phyloP scores from a whole-genome alignment of 371 early-diverging fungal species.

The Blastocladiella emersonii region DNA sequence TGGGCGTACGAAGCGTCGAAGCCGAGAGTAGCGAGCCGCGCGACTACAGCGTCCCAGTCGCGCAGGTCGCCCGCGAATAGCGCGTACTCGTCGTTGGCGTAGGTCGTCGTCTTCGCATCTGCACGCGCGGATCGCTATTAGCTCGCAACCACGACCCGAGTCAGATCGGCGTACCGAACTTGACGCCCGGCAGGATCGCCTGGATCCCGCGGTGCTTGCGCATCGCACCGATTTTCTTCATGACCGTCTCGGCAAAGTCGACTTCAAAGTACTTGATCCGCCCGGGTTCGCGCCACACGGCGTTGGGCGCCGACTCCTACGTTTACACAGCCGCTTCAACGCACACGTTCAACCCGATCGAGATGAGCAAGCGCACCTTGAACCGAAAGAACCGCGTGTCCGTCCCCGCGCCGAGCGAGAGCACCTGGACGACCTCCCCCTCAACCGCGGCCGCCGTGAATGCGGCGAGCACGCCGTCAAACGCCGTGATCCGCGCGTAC shows the following conservation, averaged over 20 bases:
- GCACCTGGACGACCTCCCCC: slow-evolving; percentile 14
- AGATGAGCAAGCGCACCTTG: slow-evolving; percentile 40
- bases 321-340: slow-evolving; percentile 6
- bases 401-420: slow-evolving; percentile 74
- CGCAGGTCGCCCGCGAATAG: slow-evolving; percentile 73
- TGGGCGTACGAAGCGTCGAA: slow-evolving; percentile 41
- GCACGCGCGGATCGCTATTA: background rate
- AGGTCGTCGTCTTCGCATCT: slow-evolving; percentile 52
- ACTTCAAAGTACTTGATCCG: slow-evolving; percentile 60
- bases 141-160: too few relatives aligned
- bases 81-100: slow-evolving; percentile 38
- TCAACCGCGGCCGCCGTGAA: slow-evolving; percentile 21
- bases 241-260: slow-evolving; percentile 78
- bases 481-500: slow-evolving; percentile 49
- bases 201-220: background rate
- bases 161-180: too few relatives aligned
- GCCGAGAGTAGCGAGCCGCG: slow-evolving; percentile 43
- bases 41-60: slow-evolving; percentile 36
- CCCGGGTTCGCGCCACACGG: too few relatives aligned
- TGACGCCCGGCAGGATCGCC: too few relatives aligned
- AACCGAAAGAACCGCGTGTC: slow-evolving; percentile 83
- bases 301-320: too few relatives aligned
- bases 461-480: slow-evolving; percentile 44
- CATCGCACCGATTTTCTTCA: slow-evolving; percentile 41
- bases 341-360: too few relatives aligned